Evolutionary conservation across 176 grass and related monocot species (phyloP).

Genomic region (Aegilops speltoides): DNA sequence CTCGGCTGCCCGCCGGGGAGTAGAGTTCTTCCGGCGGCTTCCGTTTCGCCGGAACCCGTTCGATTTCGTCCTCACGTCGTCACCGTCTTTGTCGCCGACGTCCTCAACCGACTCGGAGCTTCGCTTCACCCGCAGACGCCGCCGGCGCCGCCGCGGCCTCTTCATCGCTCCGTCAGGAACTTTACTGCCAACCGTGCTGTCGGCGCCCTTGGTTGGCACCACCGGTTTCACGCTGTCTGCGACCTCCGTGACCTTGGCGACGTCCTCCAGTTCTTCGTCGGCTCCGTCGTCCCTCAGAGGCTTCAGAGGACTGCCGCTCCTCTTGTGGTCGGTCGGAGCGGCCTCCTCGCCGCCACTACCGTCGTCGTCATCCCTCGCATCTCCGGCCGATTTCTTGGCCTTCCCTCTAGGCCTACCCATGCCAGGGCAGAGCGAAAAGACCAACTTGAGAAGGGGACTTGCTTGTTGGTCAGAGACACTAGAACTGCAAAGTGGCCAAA

Average conservation of each 20-base stretch:
- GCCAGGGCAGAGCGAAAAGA: not conserved
- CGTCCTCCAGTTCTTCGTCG: conserved; percentile 37
- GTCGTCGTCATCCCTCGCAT: conserved; percentile 29
- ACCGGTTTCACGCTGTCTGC: conserved; percentile 20
- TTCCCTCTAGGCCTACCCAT: conserved; percentile 81
- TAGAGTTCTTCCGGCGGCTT: conserved; percentile 81
- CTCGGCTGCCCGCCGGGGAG: conserved; percentile 76
- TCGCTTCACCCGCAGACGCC: conserved; percentile 24
- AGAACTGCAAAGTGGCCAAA: not conserved
- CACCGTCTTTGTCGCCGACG: conserved; percentile 26
- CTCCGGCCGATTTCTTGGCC: conserved; percentile 45
- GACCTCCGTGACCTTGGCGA: conserved; percentile 32
- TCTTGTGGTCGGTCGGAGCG: conserved; percentile 39
- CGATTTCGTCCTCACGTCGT: not conserved
- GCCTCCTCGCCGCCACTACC: conserved; percentile 58
- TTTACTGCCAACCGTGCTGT: conserved; percentile 21
- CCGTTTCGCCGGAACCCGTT: conserved; percentile 71
- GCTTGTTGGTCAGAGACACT: not conserved
- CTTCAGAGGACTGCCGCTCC: conserved; percentile 62
- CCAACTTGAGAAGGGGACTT: not conserved
- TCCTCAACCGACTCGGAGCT: not conserved
- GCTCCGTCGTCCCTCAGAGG: conserved; percentile 32
- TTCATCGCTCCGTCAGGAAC: conserved; percentile 19
- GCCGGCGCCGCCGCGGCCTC: conserved; percentile 23
- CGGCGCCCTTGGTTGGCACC: conserved; percentile 16